Percentiles rank a stretch among this genome's conserved stretches.
Evolutionary conservation across 129 eudicot species (phyloP).

Genomic region (Flaveria brownii): DNA sequence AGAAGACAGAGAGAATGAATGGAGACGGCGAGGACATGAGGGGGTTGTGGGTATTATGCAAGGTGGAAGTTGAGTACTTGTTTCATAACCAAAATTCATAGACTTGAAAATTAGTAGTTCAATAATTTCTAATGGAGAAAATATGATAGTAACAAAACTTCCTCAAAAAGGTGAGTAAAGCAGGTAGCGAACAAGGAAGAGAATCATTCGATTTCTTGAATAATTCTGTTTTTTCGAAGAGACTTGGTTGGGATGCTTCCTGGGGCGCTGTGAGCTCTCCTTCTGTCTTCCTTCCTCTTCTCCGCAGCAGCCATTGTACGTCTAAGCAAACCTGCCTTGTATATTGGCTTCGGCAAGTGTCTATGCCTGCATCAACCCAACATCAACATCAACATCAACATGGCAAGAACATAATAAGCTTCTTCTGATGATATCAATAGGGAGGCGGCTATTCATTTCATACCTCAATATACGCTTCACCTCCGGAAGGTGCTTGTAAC

Average conservation of each 20-base stretch:
- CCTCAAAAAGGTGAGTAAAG: too few relatives aligned
- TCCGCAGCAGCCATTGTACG: slow-evolving; percentile 67
- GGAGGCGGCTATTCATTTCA: slow-evolving; percentile 9
- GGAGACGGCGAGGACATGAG: too few relatives aligned
- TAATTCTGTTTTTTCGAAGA: slow-evolving; percentile 62
- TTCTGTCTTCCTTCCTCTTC: slow-evolving; percentile 72
- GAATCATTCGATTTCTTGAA: slow-evolving; percentile 56
- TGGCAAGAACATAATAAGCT: too few relatives aligned
- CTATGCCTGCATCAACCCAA: slow-evolving; percentile 65
- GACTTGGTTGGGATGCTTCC: slow-evolving; percentile 66
- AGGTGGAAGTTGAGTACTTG: too few relatives aligned
- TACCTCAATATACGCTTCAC: slow-evolving; percentile 91
- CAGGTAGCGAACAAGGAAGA: too few relatives aligned
- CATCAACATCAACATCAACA: not conserved
- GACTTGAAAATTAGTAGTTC: too few relatives aligned
- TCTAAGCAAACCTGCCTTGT: slow-evolving; percentile 63
- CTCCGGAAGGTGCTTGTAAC: slow-evolving; percentile 96
- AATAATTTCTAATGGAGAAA: too few relatives aligned
- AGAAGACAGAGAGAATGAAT: too few relatives aligned
- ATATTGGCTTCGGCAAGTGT: slow-evolving; percentile 84
- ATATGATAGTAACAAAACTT: too few relatives aligned
- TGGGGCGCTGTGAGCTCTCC: slow-evolving; percentile 88
- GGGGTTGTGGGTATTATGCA: too few relatives aligned
- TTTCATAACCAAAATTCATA: too few relatives aligned
- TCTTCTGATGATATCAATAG: not conserved